Evolutionary conservation across 2,329 filamentous ascomycete genomes (phyloP).

Genomic region (Botryotinia convoluta): DNA sequence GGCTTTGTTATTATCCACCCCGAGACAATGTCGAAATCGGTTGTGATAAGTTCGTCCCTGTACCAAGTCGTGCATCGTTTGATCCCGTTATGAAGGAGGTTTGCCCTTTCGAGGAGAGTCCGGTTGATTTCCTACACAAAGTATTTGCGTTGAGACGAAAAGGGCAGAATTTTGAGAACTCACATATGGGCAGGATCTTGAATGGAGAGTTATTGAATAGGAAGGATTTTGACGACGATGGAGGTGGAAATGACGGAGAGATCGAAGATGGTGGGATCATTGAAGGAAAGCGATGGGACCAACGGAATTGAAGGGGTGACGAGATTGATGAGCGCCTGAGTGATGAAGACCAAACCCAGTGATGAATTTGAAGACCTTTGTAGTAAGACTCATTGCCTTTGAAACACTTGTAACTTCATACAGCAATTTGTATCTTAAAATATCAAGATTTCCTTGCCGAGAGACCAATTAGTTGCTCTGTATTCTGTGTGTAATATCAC

Average conservation of each 20-base stretch:
- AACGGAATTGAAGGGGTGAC: no score
- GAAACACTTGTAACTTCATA: no score
- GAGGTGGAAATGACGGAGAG: no score
- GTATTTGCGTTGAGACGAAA: conserved; percentile 40
- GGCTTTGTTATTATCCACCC: conserved; percentile 42
- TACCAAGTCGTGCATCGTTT: conserved; percentile 7
- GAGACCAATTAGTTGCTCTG: no score
- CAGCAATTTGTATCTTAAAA: no score
- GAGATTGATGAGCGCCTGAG: no score
- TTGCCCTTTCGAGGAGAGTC: conserved; percentile 41
- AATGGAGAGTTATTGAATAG: conserved; percentile 38
- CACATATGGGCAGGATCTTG: conserved; percentile 47
- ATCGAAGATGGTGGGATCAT: not conserved
- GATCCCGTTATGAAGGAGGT: conserved; percentile 9
- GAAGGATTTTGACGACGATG: not conserved
- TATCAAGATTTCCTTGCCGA: no score
- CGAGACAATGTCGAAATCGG: conserved; percentile 26
- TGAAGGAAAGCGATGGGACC: no score
- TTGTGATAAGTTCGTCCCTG: conserved; percentile 39
- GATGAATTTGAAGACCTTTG: no score
- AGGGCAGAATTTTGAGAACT: conserved; percentile 43
- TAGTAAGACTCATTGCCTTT: no score
- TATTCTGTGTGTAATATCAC: no score
- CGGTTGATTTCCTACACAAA: conserved; percentile 43
- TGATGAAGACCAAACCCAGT: no score